These are phyloP conservation scores for Beauveria bassiana DNA, from an alignment of 2,329 filamentous ascomycete species.

Conservation along the genomic window DNA sequence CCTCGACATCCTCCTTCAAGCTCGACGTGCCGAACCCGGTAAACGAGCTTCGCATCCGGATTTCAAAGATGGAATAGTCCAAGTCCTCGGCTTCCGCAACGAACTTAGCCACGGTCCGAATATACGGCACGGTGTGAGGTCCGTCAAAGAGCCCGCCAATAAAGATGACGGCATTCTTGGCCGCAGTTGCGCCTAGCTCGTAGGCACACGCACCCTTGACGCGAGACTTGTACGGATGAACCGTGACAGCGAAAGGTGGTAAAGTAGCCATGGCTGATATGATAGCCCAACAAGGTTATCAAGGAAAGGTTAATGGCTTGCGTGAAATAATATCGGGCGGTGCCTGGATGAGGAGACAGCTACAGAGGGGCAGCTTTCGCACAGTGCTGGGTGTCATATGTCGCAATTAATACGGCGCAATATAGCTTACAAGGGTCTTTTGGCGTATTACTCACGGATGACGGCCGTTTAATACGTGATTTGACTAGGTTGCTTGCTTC, in stretches of 20 bases:
- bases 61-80: slow-evolving; percentile 48
- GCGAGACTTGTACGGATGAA: slow-evolving; percentile 38
- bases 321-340: neutral
- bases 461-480: no score
- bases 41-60: slow-evolving; percentile 48
- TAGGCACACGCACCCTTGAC: slow-evolving; percentile 37
- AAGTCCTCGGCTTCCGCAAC: slow-evolving; percentile 31
- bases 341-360: neutral
- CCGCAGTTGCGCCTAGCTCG: slow-evolving; percentile 33
- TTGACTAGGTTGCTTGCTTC: no score
- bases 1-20: slow-evolving; percentile 44
- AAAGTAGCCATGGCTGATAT: slow-evolving; percentile 18
- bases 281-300: neutral
- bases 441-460: no score
- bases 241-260: slow-evolving; percentile 34
- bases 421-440: no score
- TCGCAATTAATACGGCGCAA: no score
- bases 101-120: slow-evolving; percentile 36
- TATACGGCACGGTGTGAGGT: slow-evolving; percentile 56
- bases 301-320: neutral
- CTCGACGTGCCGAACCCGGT: slow-evolving; percentile 42
- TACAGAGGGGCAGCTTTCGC: neutral
- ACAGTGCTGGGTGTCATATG: neutral
- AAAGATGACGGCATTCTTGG: slow-evolving; percentile 56
- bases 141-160: slow-evolving; percentile 65